Evolutionary conservation across 495 filamentous ascomycete genomes (phyloP).

Genomic region (Daldinia grandis): DNA sequence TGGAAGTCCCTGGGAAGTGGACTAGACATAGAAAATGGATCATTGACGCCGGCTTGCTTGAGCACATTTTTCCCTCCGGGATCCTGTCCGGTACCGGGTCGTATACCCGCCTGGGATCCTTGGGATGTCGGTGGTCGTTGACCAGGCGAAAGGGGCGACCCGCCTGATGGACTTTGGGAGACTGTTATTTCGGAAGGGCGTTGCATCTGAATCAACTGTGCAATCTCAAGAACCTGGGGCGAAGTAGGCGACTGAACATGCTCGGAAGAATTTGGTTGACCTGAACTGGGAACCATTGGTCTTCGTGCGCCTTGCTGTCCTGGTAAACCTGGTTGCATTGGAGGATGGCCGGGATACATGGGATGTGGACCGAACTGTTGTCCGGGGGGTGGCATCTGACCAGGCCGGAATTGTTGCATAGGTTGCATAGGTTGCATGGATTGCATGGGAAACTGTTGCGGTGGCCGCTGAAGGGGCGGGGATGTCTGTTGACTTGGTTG

Average conservation of each 20-base stretch:
- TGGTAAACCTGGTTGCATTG: conserved; percentile 18
- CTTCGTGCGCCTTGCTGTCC: conserved; percentile 28
- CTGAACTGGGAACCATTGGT: conserved; percentile 4
- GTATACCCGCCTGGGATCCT: conserved; percentile 24
- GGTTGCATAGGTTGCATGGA: conserved; percentile 20
- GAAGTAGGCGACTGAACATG: conserved; percentile 20
- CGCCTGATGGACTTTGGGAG: conserved; percentile 21
- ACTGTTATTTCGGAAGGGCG: conserved; percentile 45
- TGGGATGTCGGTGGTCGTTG: conserved; percentile 20
- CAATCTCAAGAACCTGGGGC: conserved; percentile 38
- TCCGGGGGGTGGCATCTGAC: conserved; percentile 37
- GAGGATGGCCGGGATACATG: conserved; percentile 38
- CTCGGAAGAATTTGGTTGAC: conserved; percentile 14
- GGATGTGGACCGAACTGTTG: conserved; percentile 36
- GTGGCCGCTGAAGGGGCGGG: conserved; percentile 24
- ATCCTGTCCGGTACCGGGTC: conserved; percentile 25
- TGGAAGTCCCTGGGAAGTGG: conserved; percentile 23
- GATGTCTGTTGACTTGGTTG: conserved; percentile 31
- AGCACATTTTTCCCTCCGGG: background rate
- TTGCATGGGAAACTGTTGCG: conserved; percentile 23
- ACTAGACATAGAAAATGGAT: conserved; percentile 15
- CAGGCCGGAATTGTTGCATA: conserved; percentile 32
- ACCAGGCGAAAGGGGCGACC: conserved; percentile 15
- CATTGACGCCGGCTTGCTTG: background rate
- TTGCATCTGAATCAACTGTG: conserved; percentile 36